Evolutionary conservation across 306 rosid genomes (phyloP).

Genomic region (Vigna reflexopilosa): DNA sequence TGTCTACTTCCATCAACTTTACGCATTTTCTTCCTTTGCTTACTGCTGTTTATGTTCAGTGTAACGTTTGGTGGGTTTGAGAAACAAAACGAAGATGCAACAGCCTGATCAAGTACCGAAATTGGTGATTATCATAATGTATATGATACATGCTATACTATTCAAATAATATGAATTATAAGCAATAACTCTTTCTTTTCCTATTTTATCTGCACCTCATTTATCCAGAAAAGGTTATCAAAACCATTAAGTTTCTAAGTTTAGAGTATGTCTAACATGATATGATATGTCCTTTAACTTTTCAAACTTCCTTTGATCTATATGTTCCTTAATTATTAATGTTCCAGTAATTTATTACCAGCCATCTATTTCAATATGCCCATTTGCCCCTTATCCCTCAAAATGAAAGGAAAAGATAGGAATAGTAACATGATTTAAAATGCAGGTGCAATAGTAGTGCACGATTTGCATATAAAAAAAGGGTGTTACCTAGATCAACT

Average conservation of each 20-base stretch:
- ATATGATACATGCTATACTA: constrained; percentile 4
- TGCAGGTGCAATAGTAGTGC: not conserved
- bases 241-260: not conserved
- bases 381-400: not conserved
- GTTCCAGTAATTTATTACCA: constrained; percentile 10
- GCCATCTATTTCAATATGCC: not conserved
- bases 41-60: constrained; percentile 72
- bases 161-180: not conserved
- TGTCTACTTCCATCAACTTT: constrained; percentile 66
- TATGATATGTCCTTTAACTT: not conserved
- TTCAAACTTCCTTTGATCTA: not conserved
- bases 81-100: constrained; percentile 84
- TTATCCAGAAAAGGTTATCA: not conserved
- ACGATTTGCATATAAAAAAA: not conserved
- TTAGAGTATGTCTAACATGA: not conserved
- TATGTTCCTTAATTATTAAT: not conserved
- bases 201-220: not conserved
- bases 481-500: not conserved
- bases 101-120: constrained; percentile 61
- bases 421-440: constrained; percentile 7
- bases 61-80: constrained; percentile 87
- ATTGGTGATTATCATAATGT: not conserved
- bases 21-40: constrained; percentile 68
- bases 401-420: not conserved
- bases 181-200: not conserved